phyloP scores from a whole-genome alignment of 1,139 yeast species.

The Ashbya aceris region DNA sequence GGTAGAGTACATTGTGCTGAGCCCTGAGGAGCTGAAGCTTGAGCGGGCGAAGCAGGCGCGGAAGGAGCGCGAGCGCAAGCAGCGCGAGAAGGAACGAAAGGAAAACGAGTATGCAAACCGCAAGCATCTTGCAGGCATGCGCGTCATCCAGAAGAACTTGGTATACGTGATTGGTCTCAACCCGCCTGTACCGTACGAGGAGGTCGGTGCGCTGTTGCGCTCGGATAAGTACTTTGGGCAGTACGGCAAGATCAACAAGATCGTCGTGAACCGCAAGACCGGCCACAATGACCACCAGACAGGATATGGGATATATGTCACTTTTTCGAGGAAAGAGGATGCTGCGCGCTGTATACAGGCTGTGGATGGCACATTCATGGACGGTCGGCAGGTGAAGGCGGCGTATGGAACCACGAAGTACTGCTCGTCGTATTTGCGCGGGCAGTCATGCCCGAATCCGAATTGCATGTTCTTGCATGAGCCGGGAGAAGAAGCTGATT shows the following conservation, averaged over 20 bases:
- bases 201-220: slow-evolving; percentile 71
- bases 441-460: slow-evolving; percentile 96
- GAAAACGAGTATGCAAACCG: slow-evolving; percentile 84
- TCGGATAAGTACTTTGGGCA: slow-evolving; percentile 96
- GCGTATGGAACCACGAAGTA: slow-evolving; percentile 98
- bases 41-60: slow-evolving; percentile 75
- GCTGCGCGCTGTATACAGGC: slow-evolving; percentile 89
- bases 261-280: slow-evolving; percentile 78
- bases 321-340: slow-evolving; percentile 86
- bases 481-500: slow-evolving; percentile 98
- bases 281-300: slow-evolving; percentile 42
- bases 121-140: slow-evolving; percentile 91
- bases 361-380: slow-evolving; percentile 89
- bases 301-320: slow-evolving; percentile 92
- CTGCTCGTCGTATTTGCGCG: slow-evolving; percentile 89
- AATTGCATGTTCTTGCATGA: slow-evolving; percentile 98
- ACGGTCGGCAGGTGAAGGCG: slow-evolving; percentile 78
- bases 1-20: slow-evolving; percentile 75
- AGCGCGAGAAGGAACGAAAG: slow-evolving; percentile 82
- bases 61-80: slow-evolving; percentile 78
- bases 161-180: slow-evolving; percentile 95
- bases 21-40: slow-evolving; percentile 74
- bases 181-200: slow-evolving; percentile 80
- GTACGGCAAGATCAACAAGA: slow-evolving; percentile 90
- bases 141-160: slow-evolving; percentile 94